Evolutionary conservation across 441 rosid species (phyloP).

Genomic region (Adansonia rubrostipa): DNA sequence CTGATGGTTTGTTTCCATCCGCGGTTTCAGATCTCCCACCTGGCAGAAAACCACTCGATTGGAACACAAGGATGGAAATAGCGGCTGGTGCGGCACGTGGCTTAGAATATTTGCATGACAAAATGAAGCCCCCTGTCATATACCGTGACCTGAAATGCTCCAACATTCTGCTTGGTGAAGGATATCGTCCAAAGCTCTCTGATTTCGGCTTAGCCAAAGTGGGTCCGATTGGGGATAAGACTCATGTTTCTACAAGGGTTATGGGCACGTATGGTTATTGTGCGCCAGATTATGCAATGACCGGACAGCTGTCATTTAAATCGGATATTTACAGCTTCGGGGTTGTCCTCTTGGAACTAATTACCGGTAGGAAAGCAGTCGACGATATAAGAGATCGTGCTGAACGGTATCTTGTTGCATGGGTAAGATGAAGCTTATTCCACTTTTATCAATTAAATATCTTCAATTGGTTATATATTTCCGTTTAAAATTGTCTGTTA

Average conservation of each 20-base stretch:
- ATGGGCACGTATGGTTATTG: constrained; percentile 82
- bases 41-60: constrained; percentile 46
- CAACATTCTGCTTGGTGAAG: constrained; percentile 62
- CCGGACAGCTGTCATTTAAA: constrained; percentile 67
- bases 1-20: neutral
- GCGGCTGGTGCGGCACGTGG: constrained; percentile 71
- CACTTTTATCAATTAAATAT: neutral
- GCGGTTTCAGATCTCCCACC: constrained; percentile 45
- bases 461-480: neutral
- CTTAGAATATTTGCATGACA: constrained; percentile 63
- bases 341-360: constrained; percentile 70
- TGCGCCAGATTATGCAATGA: constrained; percentile 76
- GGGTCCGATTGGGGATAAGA: constrained; percentile 66
- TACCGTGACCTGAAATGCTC: constrained; percentile 71
- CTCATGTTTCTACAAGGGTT: constrained; percentile 75
- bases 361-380: constrained; percentile 65
- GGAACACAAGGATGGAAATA: constrained; percentile 62
- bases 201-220: constrained; percentile 80
- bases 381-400: constrained; percentile 40
- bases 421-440: constrained; percentile 48
- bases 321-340: constrained; percentile 75
- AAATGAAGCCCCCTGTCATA: constrained; percentile 62
- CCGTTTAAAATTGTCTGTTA: neutral
- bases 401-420: constrained; percentile 59
- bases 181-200: constrained; percentile 58